A percentile compares a stretch with the other conserved stretches of the same genome.
These are phyloP conservation scores for Ceratopteris richardii DNA, from an alignment of 75 land plant genomes.

Conservation along the genomic window DNA sequence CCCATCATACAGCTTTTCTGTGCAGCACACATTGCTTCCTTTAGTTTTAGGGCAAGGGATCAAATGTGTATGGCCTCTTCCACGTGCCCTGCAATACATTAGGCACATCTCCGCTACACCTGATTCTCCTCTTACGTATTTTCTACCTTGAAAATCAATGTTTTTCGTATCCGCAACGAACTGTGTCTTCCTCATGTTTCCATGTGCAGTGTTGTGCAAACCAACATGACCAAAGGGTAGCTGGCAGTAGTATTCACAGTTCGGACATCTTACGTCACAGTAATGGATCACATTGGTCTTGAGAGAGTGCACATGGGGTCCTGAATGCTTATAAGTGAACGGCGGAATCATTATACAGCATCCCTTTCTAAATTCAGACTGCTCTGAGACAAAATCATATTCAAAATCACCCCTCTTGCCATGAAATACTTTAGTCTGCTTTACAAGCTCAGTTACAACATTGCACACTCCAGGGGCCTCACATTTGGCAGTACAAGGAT, in stretches of 20 bases:
- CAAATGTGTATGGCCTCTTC: slow-evolving; percentile 24
- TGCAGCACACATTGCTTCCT: slow-evolving; percentile 2
- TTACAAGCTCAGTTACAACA: slow-evolving; percentile 15
- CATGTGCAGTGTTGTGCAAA: slow-evolving; percentile 25
- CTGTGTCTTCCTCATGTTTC: slow-evolving; percentile 18
- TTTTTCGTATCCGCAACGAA: slow-evolving; percentile 20
- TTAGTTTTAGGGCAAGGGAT: slow-evolving; percentile 1
- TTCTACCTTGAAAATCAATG: slow-evolving; percentile 9
- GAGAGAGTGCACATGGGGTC: slow-evolving; percentile 20
- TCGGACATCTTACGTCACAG: slow-evolving; percentile 18
- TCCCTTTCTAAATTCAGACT: slow-evolving; percentile 13
- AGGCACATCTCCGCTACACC: slow-evolving; percentile 23
- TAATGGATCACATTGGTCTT: slow-evolving; percentile 23
- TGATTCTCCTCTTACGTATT: slow-evolving; percentile 20
- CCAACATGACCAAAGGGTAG: slow-evolving; percentile 20
- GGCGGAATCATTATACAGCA: slow-evolving; percentile 25
- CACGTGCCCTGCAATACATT: slow-evolving; percentile 21
- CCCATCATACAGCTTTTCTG: slow-evolving; percentile 13
- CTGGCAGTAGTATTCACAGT: slow-evolving; percentile 30
- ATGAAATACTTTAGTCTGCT: slow-evolving; percentile 13
- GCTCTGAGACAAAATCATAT: slow-evolving; percentile 23
- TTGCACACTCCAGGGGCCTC: slow-evolving; percentile 15
- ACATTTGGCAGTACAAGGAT: slow-evolving; percentile 16
- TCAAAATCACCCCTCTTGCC: slow-evolving; percentile 18
- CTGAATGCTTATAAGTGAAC: slow-evolving; percentile 4